Base-by-base conservation (phyloP, 140 eudicot genomes). In the Ambrosia hybrid region DNA sequence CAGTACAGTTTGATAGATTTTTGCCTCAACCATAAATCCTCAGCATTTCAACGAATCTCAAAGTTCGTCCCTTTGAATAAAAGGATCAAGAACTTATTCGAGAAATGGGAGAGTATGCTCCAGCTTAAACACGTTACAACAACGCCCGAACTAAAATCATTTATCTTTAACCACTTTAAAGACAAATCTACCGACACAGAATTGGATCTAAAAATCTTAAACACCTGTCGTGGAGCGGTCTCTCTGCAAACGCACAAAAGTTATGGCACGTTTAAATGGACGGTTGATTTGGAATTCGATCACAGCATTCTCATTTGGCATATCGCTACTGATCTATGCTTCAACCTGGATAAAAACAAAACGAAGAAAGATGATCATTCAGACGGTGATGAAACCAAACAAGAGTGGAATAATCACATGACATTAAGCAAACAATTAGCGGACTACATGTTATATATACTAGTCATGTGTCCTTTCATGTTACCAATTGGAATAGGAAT, bases 241-340 rank as follows among this genome's bases (percentile, higher is more conserved):
- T 73, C 83, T 13, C 49, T 61, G 17, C 14, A 26, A 12, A 3
- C 62, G 34, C 67, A 34, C 37, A 16, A 73, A 73, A 65, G 73
- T 26, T 70, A 65, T 55, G 65, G 72, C 57, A 12, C 7, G 53
- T 43, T 65, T 58, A 57, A 57, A 12, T 83, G 87, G 82, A 80
- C 71, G 1, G 70, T 60, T 9, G 83, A 79, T 55, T 51, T 77
- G 9, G 87, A 85, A 69, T 85, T 78, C 63, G 90, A 85, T 61
- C 87, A 79, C 14, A 82, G 84, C 65, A 68, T 85, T 56, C 84
- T 85, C 71, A 39, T 85, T 59, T 82, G 87, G 90, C 90, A 82
- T 73, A 67, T 85, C 3, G 90, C 90, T 1, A 85, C 90, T 4
- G 90, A 85, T 46, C 64, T 85, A 4, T 82, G 85, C 73, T 75